Percentiles rank a stretch among this genome's conserved stretches.
Conservation (phyloP, 2,329 filamentous ascomycete genomes). For the Truncatella angustata region DNA sequence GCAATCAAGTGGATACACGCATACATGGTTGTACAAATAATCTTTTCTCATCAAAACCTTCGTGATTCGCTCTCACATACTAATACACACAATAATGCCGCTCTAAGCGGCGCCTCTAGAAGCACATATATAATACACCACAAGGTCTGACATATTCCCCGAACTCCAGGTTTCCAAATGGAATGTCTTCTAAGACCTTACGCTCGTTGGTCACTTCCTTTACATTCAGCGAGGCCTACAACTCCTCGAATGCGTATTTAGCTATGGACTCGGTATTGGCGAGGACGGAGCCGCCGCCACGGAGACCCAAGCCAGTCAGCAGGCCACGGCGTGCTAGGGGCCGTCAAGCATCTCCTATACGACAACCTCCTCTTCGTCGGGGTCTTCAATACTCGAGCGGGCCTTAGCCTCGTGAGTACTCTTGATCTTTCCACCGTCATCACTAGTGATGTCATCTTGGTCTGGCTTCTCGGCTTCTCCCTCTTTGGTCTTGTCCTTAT, state of each 20-base stretch:
- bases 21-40: neutral
- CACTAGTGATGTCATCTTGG: constrained; percentile 31
- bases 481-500: constrained; percentile 27
- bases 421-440: constrained; percentile 42
- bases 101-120: constrained; percentile 13
- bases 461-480: constrained; percentile 21
- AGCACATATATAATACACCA: constrained; percentile 22
- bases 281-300: neutral
- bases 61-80: constrained; percentile 16
- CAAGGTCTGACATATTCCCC: neutral
- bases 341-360: constrained; percentile 25
- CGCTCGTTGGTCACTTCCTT: neutral
- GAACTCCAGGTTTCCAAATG: too few relatives aligned
- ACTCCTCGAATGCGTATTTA: neutral
- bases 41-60: constrained; percentile 3
- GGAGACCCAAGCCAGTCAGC: neutral
- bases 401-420: constrained; percentile 50
- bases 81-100: constrained; percentile 19
- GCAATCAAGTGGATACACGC: neutral
- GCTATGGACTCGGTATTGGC: constrained; percentile 11
- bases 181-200: neutral
- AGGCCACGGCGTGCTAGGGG: too few relatives aligned
- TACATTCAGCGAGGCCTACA: neutral
- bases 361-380: constrained; percentile 44
- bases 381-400: constrained; percentile 59